Evolutionary conservation across 495 filamentous ascomycete genomes (phyloP), one percentile per base, ranked within the genome.

Genomic region (Sphaerosporella brunnea): DNA sequence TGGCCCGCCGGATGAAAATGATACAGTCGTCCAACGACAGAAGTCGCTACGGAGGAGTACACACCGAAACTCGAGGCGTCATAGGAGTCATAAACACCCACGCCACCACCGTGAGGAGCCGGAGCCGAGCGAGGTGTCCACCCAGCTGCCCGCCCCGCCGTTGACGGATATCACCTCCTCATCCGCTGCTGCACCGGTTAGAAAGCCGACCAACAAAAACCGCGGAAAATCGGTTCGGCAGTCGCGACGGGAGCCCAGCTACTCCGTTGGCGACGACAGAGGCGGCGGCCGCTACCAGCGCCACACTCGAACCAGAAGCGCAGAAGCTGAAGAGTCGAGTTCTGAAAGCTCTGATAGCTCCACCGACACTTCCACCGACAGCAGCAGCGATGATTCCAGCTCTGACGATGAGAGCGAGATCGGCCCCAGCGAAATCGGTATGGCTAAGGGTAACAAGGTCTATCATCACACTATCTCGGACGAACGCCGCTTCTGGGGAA

Each of bases 401-500:
- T 32, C 15, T n/a, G 49, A 47, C 35, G 57, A 61, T 16, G 44
- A 34, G 2, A 48, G 41, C 18, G 44, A 37, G 11, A 50, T 56
- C 18, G 36, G 52, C 40, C 53, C 51, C 36, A 54, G 48, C 25
- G 50, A 55, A 36, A 36, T 59, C n/a, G 56, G 56, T 15, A 59
- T 59, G 55, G 58, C 58, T 13, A 55, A 60, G 21, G 58, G 58
- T 5, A 53, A 52, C 10, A 61, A 61, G 24, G 51, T 53, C 21
- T 61, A 61, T 25, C 34, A 51, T 0, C 58, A 61, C 38, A 49
- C 55, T 11, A 26, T 59, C 26, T 45, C 48, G 0, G 38, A 43
- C 25, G 54, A 56, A 39, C 53, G 47, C 1, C 43, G 54, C 18
- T 35, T 48, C 36, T 48, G 47, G 36, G 47, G 54, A 10, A 46